A percentile compares a stretch with the other conserved stretches of the same genome.
These are phyloP conservation scores for Astrothelium subdiscretum DNA, from an alignment of 495 filamentous ascomycete genomes.

Conservation along the genomic window DNA sequence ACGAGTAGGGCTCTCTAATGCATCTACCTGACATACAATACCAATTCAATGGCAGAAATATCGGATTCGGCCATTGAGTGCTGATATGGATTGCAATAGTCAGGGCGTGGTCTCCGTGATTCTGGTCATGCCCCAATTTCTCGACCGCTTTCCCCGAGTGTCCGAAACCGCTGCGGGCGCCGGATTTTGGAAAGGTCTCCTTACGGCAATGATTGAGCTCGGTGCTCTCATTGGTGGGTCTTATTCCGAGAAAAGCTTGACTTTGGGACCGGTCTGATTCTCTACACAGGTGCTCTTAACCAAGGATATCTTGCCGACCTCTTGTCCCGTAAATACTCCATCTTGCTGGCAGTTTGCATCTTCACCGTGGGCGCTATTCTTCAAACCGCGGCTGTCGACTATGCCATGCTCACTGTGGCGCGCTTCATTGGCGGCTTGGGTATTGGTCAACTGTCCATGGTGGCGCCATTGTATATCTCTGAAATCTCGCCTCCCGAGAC, in stretches of 20 bases:
- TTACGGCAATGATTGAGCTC: conserved; percentile 51
- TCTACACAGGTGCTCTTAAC: conserved; percentile 32
- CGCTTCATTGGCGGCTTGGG: conserved; percentile 51
- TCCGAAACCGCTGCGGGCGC: conserved; percentile 31
- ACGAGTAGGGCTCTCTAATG: conserved; percentile 32
- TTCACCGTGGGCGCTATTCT: conserved; percentile 44
- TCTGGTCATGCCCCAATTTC: conserved; percentile 47
- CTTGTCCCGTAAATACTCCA: conserved; percentile 45
- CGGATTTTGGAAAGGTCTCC: conserved; percentile 47
- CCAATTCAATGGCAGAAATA: no score
- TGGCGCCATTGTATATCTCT: conserved; percentile 26
- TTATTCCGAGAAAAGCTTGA: neutral
- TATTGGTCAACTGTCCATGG: conserved; percentile 39
- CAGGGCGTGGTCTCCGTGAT: conserved; percentile 44
- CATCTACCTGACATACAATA: no score
- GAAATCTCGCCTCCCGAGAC: conserved; percentile 27
- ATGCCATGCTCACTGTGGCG: conserved; percentile 47
- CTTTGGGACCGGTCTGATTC: neutral
- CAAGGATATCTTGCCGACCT: conserved; percentile 50
- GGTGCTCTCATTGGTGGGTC: conserved; percentile 38
- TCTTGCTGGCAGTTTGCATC: conserved; percentile 43
- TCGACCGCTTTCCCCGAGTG: conserved; percentile 38
- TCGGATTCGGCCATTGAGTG: neutral
- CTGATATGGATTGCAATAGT: conserved; percentile 5
- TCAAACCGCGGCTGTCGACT: conserved; percentile 44